These are phyloP conservation scores for Alternaria solani DNA, from an alignment of 2,329 filamentous ascomycete genomes.

Conservation along the genomic window DNA sequence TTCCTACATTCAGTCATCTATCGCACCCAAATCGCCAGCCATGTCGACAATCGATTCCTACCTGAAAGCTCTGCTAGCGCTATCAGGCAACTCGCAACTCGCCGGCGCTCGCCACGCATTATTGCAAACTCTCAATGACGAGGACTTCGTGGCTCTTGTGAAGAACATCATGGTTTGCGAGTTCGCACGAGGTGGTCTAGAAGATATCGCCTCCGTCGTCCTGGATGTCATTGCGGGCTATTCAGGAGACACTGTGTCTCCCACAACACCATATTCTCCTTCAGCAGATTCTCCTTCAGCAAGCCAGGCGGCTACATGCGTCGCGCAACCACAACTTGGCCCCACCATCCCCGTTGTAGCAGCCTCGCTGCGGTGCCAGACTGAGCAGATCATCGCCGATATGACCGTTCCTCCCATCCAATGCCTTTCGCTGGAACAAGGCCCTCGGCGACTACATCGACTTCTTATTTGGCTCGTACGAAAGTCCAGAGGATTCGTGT, in stretches of 20 bases:
- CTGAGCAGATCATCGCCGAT: not conserved
- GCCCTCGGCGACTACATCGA: no score
- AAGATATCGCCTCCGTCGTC: not conserved
- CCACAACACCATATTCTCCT: no score
- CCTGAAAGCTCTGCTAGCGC: conserved; percentile 3
- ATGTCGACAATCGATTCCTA: not conserved
- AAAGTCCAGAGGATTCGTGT: not conserved
- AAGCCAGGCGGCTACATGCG: not conserved
- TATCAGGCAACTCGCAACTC: not conserved
- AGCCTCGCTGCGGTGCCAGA: not conserved
- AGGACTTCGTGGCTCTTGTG: no score
- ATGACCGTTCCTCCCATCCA: not conserved
- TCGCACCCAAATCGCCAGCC: not conserved
- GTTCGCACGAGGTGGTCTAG: not conserved
- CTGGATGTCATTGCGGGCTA: not conserved
- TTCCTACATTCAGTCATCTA: fast-evolving
- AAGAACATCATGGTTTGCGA: not conserved
- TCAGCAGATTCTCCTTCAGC: no score
- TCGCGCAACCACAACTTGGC: not conserved
- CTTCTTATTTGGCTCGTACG: no score
- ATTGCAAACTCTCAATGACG: no score
- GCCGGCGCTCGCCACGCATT: not conserved
- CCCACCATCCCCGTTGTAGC: not conserved
- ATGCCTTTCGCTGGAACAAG: no score
- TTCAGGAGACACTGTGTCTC: no score